Conservation (phyloP, 352 stramenopile species). For the Phytophthora sojae region DNA sequence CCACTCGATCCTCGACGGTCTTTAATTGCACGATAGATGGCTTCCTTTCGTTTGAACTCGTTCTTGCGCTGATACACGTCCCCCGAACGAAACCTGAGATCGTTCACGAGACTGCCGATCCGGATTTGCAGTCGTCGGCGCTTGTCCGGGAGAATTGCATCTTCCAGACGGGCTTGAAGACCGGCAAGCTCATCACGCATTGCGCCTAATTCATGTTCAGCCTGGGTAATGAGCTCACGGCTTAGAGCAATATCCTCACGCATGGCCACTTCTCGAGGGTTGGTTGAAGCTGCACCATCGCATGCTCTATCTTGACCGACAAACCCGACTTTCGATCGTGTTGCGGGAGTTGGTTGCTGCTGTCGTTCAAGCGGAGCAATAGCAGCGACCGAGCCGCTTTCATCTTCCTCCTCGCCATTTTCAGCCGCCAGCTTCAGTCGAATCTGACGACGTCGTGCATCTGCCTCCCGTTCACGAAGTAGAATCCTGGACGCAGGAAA, state of each 20-base stretch:
- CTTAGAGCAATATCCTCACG: conserved; percentile 57
- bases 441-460: conserved; percentile 23
- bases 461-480: conserved; percentile 46
- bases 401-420: neutral
- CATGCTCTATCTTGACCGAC: neutral
- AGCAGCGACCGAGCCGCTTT: conserved; percentile 4
- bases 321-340: conserved; percentile 3
- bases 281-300: neutral
- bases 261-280: conserved; percentile 39
- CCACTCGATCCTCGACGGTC: conserved; percentile 10
- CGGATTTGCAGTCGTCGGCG: conserved; percentile 59
- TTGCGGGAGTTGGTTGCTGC: neutral
- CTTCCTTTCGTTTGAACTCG: conserved; percentile 71
- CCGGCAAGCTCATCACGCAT: conserved; percentile 64
- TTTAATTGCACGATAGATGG: conserved; percentile 38
- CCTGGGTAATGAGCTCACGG: conserved; percentile 69
- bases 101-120: conserved; percentile 57
- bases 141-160: conserved; percentile 44
- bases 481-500: conserved; percentile 62
- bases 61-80: conserved; percentile 82
- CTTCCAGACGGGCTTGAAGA: conserved; percentile 53
- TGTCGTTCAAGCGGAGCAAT: conserved; percentile 8
- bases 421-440: conserved; percentile 1
- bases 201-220: conserved; percentile 66
- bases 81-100: conserved; percentile 70